Conservation (phyloP, 345 rosid genomes). For the Eucalyptus sp. region DNA sequence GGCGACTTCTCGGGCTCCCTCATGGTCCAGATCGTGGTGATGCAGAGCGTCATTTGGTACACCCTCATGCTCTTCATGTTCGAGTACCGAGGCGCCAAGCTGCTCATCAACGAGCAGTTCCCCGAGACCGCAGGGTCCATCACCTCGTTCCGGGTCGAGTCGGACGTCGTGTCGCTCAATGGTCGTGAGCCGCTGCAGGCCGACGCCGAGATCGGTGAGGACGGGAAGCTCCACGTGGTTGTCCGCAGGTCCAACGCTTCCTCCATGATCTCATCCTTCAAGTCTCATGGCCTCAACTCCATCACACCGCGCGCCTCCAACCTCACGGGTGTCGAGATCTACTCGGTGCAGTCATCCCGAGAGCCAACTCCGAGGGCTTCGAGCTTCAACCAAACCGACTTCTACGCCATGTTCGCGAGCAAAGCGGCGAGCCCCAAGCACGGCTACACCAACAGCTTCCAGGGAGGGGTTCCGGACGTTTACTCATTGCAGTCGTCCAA, state of each 20-base stretch:
- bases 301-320: conserved; percentile 65
- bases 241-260: conserved; percentile 39
- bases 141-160: conserved; percentile 64
- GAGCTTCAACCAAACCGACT: conserved; percentile 76
- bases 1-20: conserved; percentile 64
- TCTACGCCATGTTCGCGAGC: conserved; percentile 79
- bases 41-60: conserved; percentile 78
- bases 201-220: conserved; percentile 77
- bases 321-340: conserved; percentile 70
- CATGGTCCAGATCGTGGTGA: conserved; percentile 83
- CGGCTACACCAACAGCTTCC: conserved; percentile 33
- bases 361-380: conserved; percentile 89
- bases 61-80: conserved; percentile 75
- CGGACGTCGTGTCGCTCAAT: conserved; percentile 70
- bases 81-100: conserved; percentile 71
- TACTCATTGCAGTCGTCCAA: conserved; percentile 70
- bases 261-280: conserved; percentile 58
- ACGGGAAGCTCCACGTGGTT: conserved; percentile 81
- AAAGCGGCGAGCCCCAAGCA: conserved; percentile 78
- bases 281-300: conserved; percentile 42
- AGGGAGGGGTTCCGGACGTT: conserved; percentile 30
- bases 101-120: conserved; percentile 67
- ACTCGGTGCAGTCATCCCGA: conserved; percentile 65
- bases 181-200: conserved; percentile 66
- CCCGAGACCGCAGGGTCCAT: conserved; percentile 79